phyloP scores from a whole-genome alignment of 495 filamentous ascomycete genomes.

The Poronia punctata region DNA sequence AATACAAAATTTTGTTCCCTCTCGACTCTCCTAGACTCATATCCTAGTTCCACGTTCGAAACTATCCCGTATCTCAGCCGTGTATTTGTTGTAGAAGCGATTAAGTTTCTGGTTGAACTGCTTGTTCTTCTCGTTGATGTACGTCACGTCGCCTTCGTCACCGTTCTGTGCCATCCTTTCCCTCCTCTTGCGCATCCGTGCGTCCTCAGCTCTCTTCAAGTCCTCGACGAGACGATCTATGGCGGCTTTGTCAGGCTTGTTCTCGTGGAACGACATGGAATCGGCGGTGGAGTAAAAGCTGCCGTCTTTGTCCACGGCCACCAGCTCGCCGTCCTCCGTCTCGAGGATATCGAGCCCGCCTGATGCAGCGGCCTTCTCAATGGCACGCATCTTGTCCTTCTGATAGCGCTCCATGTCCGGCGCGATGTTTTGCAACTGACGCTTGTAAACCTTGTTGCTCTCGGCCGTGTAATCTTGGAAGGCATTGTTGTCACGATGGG shows the following conservation, averaged over 20 bases:
- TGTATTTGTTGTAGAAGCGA: conserved; percentile 98
- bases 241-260: conserved; percentile 83
- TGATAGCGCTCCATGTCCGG: conserved; percentile 76
- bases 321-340: conserved; percentile 86
- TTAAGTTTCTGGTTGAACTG: conserved; percentile 97
- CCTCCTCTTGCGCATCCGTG: conserved; percentile 72
- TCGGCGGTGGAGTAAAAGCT: conserved; percentile 85
- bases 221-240: conserved; percentile 84
- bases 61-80: conserved; percentile 90
- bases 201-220: conserved; percentile 81
- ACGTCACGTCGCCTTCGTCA: conserved; percentile 83
- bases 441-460: conserved; percentile 86
- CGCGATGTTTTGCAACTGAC: conserved; percentile 68
- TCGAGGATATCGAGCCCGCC: conserved; percentile 89
- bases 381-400: conserved; percentile 71
- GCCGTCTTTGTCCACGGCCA: conserved; percentile 85
- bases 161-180: conserved; percentile 68
- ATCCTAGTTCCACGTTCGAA: conserved; percentile 96
- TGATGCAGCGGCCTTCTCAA: conserved; percentile 71
- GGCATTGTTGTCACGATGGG: conserved; percentile 74
- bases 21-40: conserved; percentile 27
- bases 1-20: conserved; percentile 3
- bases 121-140: conserved; percentile 99
- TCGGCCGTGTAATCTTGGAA: conserved; percentile 88
- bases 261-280: conserved; percentile 70